Evolutionary conservation across 176 grass and related monocot genomes (phyloP).

Genomic region (Phoenix dactylifera): DNA sequence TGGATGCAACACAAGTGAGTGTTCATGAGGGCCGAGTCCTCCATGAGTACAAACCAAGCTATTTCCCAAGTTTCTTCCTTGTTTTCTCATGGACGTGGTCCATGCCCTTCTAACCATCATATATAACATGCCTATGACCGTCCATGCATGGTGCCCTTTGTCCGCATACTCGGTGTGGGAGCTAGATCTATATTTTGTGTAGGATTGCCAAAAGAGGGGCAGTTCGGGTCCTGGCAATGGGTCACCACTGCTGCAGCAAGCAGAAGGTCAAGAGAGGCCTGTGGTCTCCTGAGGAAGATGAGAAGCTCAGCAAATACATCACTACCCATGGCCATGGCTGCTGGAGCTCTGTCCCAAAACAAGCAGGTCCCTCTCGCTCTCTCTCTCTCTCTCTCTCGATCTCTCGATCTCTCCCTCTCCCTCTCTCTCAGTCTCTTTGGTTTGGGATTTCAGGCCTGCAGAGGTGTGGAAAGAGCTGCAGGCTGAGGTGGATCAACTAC

Average conservation of each 20-base stretch:
- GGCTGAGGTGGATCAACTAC: conserved; percentile 99
- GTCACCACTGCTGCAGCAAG: conserved; percentile 98
- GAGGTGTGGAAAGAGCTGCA: conserved; percentile 99
- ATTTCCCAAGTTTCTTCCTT: conserved; percentile 14
- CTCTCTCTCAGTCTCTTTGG: neutral
- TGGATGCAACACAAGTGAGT: neutral
- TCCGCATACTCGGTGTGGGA: neutral
- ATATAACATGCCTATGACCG: neutral
- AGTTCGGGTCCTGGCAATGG: conserved; percentile 32
- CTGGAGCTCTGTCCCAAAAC: conserved; percentile 96
- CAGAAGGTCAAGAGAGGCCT: conserved; percentile 99
- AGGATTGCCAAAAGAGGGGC: neutral
- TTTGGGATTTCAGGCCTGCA: conserved; percentile 50
- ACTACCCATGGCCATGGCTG: conserved; percentile 79
- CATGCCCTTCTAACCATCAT: conserved; percentile 8
- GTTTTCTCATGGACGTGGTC: conserved; percentile 4
- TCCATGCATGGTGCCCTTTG: no score
- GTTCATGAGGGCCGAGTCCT: conserved; percentile 10
- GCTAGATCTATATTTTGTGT: neutral
- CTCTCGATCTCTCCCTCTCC: no score
- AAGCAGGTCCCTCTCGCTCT: conserved; percentile 40
- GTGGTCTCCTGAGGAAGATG: conserved; percentile 98
- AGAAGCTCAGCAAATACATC: conserved; percentile 79
- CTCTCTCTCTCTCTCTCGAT: no score
- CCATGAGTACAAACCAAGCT: conserved; percentile 23